phyloP scores from a whole-genome alignment of 306 rosid species.

The Rosa chinensis region DNA sequence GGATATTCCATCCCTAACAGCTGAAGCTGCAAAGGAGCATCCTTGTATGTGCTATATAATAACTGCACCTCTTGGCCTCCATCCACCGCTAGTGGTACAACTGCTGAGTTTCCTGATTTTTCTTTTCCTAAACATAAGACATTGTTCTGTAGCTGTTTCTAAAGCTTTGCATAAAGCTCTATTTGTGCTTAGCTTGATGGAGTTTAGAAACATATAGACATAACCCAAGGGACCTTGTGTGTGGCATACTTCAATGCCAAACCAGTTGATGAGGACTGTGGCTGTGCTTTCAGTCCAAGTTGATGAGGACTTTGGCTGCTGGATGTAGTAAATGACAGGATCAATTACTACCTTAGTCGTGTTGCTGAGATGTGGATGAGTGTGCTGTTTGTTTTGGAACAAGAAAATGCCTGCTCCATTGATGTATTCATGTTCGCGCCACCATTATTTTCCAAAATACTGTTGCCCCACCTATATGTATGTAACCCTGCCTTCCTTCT shows the following conservation, averaged over 20 bases:
- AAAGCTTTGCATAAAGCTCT: slow-evolving; percentile 8
- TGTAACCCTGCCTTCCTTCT: too few relatives aligned
- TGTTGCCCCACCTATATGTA: too few relatives aligned
- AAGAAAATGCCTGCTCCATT: slow-evolving; percentile 67
- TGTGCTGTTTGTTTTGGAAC: slow-evolving; percentile 88
- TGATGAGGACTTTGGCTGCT: slow-evolving; percentile 33
- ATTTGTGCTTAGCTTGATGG: neutral
- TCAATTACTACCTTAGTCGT: slow-evolving; percentile 69
- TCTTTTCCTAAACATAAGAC: neutral
- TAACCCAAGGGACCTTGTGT: neutral
- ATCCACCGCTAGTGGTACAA: slow-evolving; percentile 76
- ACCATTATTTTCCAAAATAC: too few relatives aligned
- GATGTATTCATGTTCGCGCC: neutral
- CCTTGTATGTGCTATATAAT: slow-evolving; percentile 64
- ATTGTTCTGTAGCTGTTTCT: neutral
- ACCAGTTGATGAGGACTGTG: too few relatives aligned
- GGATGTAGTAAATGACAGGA: slow-evolving; percentile 88
- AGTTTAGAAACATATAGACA: too few relatives aligned
- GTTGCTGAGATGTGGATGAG: slow-evolving; percentile 67
- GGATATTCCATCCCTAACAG: slow-evolving; percentile 88
- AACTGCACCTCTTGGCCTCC: slow-evolving; percentile 91
- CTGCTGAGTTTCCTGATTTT: slow-evolving; percentile 4
- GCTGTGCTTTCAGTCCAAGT: too few relatives aligned
- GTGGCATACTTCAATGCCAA: too few relatives aligned
- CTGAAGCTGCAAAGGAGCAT: slow-evolving; percentile 84